Evolutionary conservation across 2,329 filamentous ascomycete genomes (phyloP).

Genomic region (Diaporthe australafricana): DNA sequence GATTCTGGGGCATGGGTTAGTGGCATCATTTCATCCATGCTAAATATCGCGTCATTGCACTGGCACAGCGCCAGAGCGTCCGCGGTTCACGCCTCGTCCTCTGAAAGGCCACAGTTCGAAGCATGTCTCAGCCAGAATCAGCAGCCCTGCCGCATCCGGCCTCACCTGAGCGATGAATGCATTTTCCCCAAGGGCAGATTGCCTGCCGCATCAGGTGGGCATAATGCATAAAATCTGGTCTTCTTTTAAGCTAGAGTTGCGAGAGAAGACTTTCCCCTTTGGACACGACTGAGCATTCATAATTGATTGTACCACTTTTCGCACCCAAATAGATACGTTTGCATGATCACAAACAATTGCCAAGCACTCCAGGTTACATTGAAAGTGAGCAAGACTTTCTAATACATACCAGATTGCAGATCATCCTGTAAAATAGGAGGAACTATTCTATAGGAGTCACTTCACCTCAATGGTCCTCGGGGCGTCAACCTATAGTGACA

Average conservation of each 20-base stretch:
- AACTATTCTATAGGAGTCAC: too few species aligned
- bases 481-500: too few species aligned
- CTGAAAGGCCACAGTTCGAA: neutral
- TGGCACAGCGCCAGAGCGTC: neutral
- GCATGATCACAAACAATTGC: too few species aligned
- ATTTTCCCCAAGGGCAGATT: neutral
- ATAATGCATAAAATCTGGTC: neutral
- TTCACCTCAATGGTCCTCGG: too few species aligned
- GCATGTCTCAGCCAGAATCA: neutral
- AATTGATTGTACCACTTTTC: too few species aligned
- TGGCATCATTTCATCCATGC: neutral
- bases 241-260: neutral
- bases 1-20: neutral
- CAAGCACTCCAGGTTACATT: too few species aligned
- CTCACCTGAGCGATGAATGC: neutral
- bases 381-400: too few species aligned
- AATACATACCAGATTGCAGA: too few species aligned
- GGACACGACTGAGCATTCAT: neutral
- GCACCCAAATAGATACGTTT: neutral
- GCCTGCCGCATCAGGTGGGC: too few species aligned
- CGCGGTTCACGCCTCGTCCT: neutral
- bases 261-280: neutral
- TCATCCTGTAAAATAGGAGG: too few species aligned
- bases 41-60: slow-evolving; percentile 14
- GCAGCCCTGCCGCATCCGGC: slow-evolving; percentile 6